Evolutionary conservation across 345 rosid species (phyloP), one percentile per base, ranked within the genome.

Genomic region (Conringia planisiliqua): DNA sequence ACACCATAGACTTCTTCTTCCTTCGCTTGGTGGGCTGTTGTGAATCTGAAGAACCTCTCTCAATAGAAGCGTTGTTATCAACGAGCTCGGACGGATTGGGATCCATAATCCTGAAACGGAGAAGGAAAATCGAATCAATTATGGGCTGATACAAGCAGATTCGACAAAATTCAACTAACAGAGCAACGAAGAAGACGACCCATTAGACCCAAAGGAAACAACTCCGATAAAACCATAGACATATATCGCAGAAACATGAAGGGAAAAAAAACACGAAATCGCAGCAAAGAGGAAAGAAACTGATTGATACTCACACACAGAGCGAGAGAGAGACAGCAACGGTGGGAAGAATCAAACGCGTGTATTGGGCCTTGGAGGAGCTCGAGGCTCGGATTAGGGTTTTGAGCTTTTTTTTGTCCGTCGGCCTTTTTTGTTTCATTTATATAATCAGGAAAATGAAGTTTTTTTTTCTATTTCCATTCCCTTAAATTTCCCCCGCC

Each of bases 1-100:
- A 94, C 32, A 91, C 98, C 50, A 87, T 83, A 38, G 98, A 94
- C 81, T 86, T 88, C 89, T 87, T 92, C 81, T 86, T 22, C 24
- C 24, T 88, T 2, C 88, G 86, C 82, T 81, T 90, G 22, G 61
- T 80, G 16, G 93, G 83, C 73, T 78, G 90, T 50, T 78, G 90
- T 50, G 70, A 65, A 50, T 81, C 87, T 36, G 83, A 51, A 66
- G 67, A 68, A 35, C 78, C 60, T 8, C 62, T 42, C 69, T 39
- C 79, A 14, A 66, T 35, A 6, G 64, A 24, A 65, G 46, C 38
- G 10, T 33, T 56, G 68, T 61, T 48, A 20, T 44, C 51, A 38
- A 22, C 24, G 24, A 22, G 24, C 24, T 22, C 24, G 24, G 24
- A 22, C 24, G 72, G 18, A 1, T 75, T 22, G 6, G 12, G 4